Percentiles rank a stretch among this genome's conserved stretches.
Conservation (phyloP, 202 grass and related monocot genomes). For the Schoenoplectus tabernaemontani region DNA sequence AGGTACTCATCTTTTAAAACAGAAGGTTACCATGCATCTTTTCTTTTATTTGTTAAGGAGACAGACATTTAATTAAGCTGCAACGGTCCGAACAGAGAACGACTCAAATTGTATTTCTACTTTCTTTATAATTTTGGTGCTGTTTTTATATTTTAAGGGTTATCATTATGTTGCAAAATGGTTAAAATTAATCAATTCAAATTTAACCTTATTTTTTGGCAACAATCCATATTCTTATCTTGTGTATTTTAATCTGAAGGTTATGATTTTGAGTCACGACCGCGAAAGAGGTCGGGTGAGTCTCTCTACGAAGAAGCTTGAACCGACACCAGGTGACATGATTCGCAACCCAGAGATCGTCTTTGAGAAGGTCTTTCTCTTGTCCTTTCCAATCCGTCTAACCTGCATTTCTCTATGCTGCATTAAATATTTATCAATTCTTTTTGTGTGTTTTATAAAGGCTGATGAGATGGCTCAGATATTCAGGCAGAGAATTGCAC, state of each 20-base stretch:
- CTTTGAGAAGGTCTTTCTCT: slow-evolving; percentile 64
- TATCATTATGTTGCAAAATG: not conserved
- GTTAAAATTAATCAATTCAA: no score
- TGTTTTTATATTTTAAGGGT: not conserved
- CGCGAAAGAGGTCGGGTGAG: slow-evolving; percentile 88
- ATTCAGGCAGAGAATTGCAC: slow-evolving; percentile 96
- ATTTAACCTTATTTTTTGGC: not conserved
- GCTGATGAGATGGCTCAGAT: slow-evolving; percentile 98
- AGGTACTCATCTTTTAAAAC: slow-evolving; percentile 34
- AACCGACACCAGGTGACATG: slow-evolving; percentile 96
- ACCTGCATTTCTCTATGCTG: not conserved
- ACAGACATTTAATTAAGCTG: not conserved
- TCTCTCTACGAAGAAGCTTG: slow-evolving; percentile 93
- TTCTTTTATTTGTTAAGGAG: not conserved
- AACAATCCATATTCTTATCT: not conserved
- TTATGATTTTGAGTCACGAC: slow-evolving; percentile 96
- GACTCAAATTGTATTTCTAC: not conserved
- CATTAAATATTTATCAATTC: not conserved
- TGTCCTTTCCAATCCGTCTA: not conserved
- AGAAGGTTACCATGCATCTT: not conserved
- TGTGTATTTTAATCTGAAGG: slow-evolving; percentile 26
- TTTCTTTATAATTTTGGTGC: slow-evolving; percentile 5
- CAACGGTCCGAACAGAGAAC: not conserved
- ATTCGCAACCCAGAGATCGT: slow-evolving; percentile 91
- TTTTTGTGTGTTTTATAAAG: slow-evolving; percentile 21